phyloP scores from a whole-genome alignment of 2,329 filamentous ascomycete genomes.

The Aureobasidium sp. region DNA sequence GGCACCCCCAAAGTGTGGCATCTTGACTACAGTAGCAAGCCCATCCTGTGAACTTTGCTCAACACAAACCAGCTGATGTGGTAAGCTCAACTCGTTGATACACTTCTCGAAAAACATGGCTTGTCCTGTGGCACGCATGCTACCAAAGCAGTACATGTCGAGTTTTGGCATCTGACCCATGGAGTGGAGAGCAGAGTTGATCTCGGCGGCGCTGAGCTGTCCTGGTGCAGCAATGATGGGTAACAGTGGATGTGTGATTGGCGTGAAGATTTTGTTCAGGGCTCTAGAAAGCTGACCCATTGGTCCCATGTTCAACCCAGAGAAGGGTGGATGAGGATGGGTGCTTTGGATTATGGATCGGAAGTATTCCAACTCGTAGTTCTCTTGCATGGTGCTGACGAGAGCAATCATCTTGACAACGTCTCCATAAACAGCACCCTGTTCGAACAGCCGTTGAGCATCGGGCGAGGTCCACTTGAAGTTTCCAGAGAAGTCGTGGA shows the following conservation, averaged over 20 bases:
- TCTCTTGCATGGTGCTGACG: conserved; percentile 72
- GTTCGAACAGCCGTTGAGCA: conserved; percentile 62
- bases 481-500: conserved; percentile 77
- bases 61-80: conserved; percentile 68
- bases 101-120: conserved; percentile 74
- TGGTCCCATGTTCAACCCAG: conserved; percentile 80
- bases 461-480: conserved; percentile 75
- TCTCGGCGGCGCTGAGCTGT: conserved; percentile 77
- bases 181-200: conserved; percentile 68
- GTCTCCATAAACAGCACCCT: conserved; percentile 67
- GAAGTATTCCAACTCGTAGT: conserved; percentile 87
- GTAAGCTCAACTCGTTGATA: conserved; percentile 61
- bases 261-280: conserved; percentile 77
- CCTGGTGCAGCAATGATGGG: conserved; percentile 80
- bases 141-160: conserved; percentile 72
- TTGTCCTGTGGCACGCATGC: conserved; percentile 62
- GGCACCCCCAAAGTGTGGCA: conserved; percentile 71
- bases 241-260: conserved; percentile 76
- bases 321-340: conserved; percentile 65
- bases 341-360: conserved; percentile 64
- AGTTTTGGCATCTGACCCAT: conserved; percentile 74
- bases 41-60: conserved; percentile 60
- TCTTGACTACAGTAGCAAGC: conserved; percentile 63
- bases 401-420: conserved; percentile 89
- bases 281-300: conserved; percentile 78